These are phyloP conservation scores for Podila minutissima DNA, from an alignment of 192 early-diverging fungal genomes.

Conservation along the genomic window DNA sequence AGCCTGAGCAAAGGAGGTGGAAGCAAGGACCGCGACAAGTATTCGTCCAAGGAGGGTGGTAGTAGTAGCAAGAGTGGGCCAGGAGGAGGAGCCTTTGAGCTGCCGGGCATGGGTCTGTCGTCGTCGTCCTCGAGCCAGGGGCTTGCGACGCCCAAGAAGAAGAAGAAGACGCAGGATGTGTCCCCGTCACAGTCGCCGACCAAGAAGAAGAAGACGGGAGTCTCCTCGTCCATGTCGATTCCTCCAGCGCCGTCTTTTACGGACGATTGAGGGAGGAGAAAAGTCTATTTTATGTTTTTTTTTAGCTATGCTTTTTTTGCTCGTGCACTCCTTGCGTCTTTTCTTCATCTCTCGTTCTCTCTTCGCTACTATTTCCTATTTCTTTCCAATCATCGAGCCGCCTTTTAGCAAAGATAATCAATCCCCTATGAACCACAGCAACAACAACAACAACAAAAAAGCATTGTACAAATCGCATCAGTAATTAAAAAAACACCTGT, in stretches of 20 bases:
- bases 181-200: conserved; percentile 18
- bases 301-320: too few species aligned
- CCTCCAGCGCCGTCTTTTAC: conserved; percentile 14
- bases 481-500: too few species aligned
- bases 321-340: too few species aligned
- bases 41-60: conserved; percentile 10
- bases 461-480: too few species aligned
- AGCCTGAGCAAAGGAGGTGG: conserved; percentile 22
- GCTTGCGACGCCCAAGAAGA: conserved; percentile 32
- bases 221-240: not conserved
- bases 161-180: conserved; percentile 12
- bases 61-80: conserved; percentile 2
- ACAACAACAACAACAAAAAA: too few species aligned
- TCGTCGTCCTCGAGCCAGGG: not conserved
- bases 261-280: conserved; percentile 4
- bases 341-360: too few species aligned
- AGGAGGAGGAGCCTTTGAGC: not conserved
- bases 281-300: too few species aligned
- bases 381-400: too few species aligned
- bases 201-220: conserved; percentile 34
- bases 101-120: not conserved
- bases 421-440: too few species aligned
- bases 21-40: conserved; percentile 35
- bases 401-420: too few species aligned
- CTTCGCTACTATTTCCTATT: too few species aligned